Evolutionary conservation across 345 rosid species (phyloP), one percentile per base, ranked within the genome.

Genomic region (Ricinus communis): DNA sequence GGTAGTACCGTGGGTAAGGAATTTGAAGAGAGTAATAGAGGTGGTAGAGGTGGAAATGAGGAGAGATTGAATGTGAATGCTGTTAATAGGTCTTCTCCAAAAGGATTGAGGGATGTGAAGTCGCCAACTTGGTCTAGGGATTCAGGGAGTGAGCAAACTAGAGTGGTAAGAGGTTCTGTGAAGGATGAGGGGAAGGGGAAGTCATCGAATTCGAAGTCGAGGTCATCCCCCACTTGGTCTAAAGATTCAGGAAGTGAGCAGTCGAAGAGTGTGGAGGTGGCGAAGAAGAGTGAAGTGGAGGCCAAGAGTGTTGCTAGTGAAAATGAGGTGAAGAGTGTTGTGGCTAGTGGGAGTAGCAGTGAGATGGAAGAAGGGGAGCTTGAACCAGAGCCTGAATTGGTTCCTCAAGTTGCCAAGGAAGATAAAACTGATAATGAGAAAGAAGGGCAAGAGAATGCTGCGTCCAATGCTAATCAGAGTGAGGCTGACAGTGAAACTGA

Each of bases 341-440:
- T 73, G 61, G 82, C 77, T 82, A 78, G 83, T 73, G 84, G 88
- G 46, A 77, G 86, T 65, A 81, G 85, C 46, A 91, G 99, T 75
- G 99, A 95, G 80, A 95, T 90, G 97, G 99, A 95, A 84, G 97
- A 95, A 89, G 99, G 99, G 28, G 97, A 95, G 83, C 88, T 95
- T 28, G 93, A 91, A 77, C 98, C 96, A 16, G 96, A 89, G 56
- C 68, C 72, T 47, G 82, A 72, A 65, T 51, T 31, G 24, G 76
- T 52, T 45, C 53, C 74, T 62, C 76, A 62, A 38, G 77, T 27
- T 59, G 76, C 5, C 28, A 31, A 66, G 56, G 69, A 54, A 30
- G 40, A 36, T 41, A 59, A 22, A 9, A 50, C 40, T 53, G 69
- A 53, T 47, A 43, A 7, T 52, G 74, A 50, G 33, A 70, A 43